Conservation (phyloP, 768 basidiomycete species). For the Mycena galopus region DNA sequence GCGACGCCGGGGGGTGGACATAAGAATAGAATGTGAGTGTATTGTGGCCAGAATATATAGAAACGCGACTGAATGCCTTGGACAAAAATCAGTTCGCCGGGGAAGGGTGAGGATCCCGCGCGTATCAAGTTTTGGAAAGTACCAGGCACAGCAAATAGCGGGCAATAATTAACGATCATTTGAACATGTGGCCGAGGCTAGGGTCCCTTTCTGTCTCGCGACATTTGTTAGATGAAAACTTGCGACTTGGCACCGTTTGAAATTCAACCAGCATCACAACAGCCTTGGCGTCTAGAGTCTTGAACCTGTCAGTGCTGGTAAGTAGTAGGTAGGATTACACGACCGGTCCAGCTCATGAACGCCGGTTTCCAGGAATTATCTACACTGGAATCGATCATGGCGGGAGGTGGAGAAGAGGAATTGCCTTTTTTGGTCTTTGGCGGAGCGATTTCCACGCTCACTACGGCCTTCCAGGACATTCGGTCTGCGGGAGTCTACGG, state of each 20-base stretch:
- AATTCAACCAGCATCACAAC: not conserved
- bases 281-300: no score
- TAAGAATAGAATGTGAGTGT: constrained; percentile 5
- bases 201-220: not conserved
- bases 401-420: not conserved
- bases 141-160: not conserved
- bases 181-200: not conserved
- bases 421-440: not conserved
- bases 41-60: constrained; percentile 15
- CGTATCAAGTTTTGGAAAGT: not conserved
- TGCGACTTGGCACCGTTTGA: not conserved
- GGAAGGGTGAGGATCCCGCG: not conserved
- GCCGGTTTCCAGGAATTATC: no score
- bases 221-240: not conserved
- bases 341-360: no score
- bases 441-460: not conserved
- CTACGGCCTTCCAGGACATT: not conserved
- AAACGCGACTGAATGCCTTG: not conserved
- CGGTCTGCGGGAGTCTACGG: no score
- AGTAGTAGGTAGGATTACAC: no score
- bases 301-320: no score
- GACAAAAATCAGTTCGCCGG: constrained; percentile 1
- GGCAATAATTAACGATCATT: not conserved
- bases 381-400: no score
- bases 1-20: not conserved